Evolutionary conservation across 2,329 filamentous ascomycete genomes (phyloP).

Genomic region (Nannizzia gypsea): DNA sequence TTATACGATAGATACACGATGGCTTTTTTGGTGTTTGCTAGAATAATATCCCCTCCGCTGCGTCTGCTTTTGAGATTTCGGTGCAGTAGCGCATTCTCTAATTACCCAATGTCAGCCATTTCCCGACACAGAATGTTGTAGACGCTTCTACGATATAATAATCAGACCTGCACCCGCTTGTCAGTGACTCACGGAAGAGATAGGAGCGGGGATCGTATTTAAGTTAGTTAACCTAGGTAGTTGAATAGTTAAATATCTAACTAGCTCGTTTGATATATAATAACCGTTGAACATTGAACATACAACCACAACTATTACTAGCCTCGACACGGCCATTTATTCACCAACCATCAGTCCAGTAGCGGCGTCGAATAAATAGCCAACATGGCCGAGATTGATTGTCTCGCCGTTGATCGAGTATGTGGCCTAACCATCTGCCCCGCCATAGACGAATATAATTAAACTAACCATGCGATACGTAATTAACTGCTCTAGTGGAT

Average conservation of each 20-base stretch:
- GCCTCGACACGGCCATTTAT: neutral
- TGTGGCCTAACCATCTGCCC: neutral
- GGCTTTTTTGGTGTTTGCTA: neutral
- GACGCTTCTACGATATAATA: neutral
- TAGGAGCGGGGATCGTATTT: neutral
- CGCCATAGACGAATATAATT: neutral
- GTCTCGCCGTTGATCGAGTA: constrained; percentile 2
- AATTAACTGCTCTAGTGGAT: constrained; percentile 35
- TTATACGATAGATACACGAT: neutral
- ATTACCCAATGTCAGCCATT: too few relatives aligned
- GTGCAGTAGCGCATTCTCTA: too few relatives aligned
- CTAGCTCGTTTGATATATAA: neutral
- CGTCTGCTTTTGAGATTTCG: neutral
- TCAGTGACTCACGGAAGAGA: neutral
- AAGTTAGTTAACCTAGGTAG: neutral
- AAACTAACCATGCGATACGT: neutral
- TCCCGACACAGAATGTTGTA: neutral
- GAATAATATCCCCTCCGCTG: neutral
- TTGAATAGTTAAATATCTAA: neutral
- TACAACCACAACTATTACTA: too few relatives aligned
- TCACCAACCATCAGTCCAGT: neutral
- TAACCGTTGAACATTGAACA: too few relatives aligned
- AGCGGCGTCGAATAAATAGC: neutral
- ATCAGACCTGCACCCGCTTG: neutral
- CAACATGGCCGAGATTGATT: constrained; percentile 6